A percentile compares a stretch with the other conserved stretches of the same genome.
These are phyloP conservation scores for Lipomyces mesembrius DNA, from an alignment of 805 yeast genomes.

Conservation along the genomic window DNA sequence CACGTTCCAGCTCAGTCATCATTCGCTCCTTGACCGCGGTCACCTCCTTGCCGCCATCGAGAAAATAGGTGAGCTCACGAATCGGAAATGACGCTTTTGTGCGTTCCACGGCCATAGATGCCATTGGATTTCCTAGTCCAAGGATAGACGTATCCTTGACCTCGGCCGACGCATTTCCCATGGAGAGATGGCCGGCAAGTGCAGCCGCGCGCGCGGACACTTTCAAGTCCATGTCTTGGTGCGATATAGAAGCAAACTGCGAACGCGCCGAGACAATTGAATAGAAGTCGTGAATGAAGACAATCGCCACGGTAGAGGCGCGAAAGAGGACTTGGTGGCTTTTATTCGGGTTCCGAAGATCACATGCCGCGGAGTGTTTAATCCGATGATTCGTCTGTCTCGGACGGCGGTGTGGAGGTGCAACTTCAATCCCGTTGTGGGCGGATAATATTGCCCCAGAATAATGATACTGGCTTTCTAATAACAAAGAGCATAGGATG, in stretches of 20 bases:
- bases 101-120: conserved; percentile 49
- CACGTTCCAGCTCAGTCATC: conserved; percentile 57
- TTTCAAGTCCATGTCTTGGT: neutral
- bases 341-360: neutral
- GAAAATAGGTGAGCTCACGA: conserved; percentile 50
- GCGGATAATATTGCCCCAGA: neutral
- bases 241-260: neutral
- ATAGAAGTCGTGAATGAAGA: neutral
- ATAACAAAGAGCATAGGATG: neutral
- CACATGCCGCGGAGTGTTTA: neutral
- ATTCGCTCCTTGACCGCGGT: conserved; percentile 50
- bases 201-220: conserved; percentile 11
- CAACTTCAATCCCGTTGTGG: neutral
- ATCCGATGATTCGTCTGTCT: neutral
- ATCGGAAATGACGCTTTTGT: conserved; percentile 46
- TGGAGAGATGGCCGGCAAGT: conserved; percentile 13
- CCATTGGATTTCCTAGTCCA: conserved; percentile 32
- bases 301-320: neutral
- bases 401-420: neutral
- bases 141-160: conserved; percentile 27
- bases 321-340: neutral
- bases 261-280: neutral
- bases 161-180: neutral
- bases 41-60: conserved; percentile 51
- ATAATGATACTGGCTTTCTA: neutral